Evolutionary conservation across 768 basidiomycete genomes (phyloP).

Genomic region (Galerina sulciceps): DNA sequence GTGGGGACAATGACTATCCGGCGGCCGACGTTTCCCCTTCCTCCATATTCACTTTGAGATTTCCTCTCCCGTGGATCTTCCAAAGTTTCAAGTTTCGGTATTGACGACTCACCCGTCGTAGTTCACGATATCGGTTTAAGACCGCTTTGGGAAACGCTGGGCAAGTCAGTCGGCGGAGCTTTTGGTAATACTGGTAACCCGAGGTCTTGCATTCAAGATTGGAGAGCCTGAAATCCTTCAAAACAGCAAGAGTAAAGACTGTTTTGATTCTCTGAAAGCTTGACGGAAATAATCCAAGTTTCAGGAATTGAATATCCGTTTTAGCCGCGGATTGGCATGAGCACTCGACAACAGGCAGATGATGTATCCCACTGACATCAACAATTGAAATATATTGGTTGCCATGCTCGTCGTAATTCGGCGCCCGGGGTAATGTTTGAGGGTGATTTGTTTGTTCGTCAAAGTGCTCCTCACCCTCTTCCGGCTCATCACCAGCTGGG

Average conservation of each 20-base stretch:
- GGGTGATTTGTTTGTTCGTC: no score
- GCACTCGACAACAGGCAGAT: not conserved
- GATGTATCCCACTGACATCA: constrained; percentile 19
- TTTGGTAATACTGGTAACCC: constrained; percentile 20
- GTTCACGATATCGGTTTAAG: constrained; percentile 19
- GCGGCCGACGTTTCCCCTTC: no score
- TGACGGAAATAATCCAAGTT: constrained; percentile 14
- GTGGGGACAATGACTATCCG: no score
- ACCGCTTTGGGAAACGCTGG: constrained; percentile 12
- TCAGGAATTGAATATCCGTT: constrained; percentile 9
- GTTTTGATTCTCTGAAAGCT: constrained; percentile 12
- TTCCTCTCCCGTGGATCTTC: constrained; percentile 16
- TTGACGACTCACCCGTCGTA: constrained; percentile 12
- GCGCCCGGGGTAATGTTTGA: no score
- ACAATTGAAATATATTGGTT: constrained; percentile 9
- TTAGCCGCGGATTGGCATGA: constrained; percentile 2
- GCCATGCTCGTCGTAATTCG: not conserved
- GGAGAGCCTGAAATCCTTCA: constrained; percentile 15
- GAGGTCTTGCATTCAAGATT: constrained; percentile 23
- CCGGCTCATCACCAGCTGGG: not conserved
- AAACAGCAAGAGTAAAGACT: constrained; percentile 15
- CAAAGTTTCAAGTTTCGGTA: constrained; percentile 18
- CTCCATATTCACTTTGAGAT: no score
- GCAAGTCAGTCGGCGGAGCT: constrained; percentile 17
- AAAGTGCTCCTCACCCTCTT: no score